Conservation (phyloP, 495 filamentous ascomycete genomes). For the Penicillium flavigenum region DNA sequence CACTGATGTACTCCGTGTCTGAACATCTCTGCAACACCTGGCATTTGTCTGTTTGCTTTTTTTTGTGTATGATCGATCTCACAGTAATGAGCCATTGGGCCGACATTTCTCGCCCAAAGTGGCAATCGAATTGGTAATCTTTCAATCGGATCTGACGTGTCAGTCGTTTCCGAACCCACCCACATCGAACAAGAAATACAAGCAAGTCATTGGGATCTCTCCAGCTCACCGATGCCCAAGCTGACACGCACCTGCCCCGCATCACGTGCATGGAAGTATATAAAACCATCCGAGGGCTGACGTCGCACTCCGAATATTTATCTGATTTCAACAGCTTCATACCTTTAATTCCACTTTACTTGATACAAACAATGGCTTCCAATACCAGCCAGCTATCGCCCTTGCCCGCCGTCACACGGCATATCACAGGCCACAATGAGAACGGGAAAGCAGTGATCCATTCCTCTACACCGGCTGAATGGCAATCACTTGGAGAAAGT, state of each 20-base stretch:
- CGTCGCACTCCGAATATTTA: background rate
- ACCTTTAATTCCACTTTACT: background rate
- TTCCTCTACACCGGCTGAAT: constrained; percentile 21
- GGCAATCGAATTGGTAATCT: background rate
- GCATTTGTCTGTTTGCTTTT: background rate
- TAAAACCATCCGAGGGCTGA: background rate
- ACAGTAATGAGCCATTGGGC: background rate
- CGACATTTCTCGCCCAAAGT: background rate
- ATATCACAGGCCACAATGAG: constrained; percentile 45
- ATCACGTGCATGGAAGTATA: background rate
- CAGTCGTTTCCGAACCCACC: background rate
- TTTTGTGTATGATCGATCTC: background rate
- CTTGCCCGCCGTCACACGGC: constrained; percentile 35
- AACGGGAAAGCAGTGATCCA: constrained; percentile 35
- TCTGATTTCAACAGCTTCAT: background rate
- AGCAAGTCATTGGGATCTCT: background rate
- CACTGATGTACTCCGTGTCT: background rate
- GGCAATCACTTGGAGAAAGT: constrained; percentile 22
- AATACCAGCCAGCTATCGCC: constrained; percentile 27
- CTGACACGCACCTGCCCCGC: background rate
- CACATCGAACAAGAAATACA: background rate
- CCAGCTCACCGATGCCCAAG: background rate
- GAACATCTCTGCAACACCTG: background rate
- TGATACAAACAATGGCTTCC: constrained; percentile 6
- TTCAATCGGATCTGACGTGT: background rate